Evolutionary conservation across 495 filamentous ascomycete genomes (phyloP).

Genomic region (Neurospora sp.): DNA sequence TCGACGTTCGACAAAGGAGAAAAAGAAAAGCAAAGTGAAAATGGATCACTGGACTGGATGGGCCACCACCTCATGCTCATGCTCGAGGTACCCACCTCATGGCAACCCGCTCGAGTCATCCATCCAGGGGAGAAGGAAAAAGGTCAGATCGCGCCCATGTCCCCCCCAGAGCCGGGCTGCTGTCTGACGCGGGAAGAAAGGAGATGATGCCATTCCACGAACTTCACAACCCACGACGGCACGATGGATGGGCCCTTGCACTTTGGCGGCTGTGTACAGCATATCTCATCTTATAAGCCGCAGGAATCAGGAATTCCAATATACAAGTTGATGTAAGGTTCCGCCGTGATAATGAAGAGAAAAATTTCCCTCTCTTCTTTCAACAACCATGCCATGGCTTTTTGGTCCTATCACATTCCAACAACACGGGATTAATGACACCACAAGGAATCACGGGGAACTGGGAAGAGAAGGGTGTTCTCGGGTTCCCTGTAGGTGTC

Average conservation of each 20-base stretch:
- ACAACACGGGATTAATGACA: neutral
- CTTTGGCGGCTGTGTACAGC: neutral
- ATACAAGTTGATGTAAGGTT: neutral
- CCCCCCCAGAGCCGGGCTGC: neutral
- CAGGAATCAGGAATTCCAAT: neutral
- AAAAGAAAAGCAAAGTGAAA: neutral
- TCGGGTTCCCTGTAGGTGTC: neutral
- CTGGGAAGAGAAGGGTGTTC: neutral
- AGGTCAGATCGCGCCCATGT: neutral
- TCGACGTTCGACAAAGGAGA: neutral
- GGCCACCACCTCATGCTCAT: neutral
- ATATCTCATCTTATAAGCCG: neutral
- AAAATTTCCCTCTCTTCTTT: neutral
- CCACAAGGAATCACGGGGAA: neutral
- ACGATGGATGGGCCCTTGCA: neutral
- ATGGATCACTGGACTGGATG: neutral
- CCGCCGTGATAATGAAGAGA: neutral
- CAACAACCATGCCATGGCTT: neutral
- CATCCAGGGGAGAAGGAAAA: neutral
- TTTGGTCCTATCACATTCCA: neutral
- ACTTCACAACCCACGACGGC: neutral
- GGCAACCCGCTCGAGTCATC: neutral
- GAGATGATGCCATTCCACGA: neutral
- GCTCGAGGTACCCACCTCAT: neutral
- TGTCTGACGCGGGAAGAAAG: neutral